These are phyloP conservation scores for Xylaria hypoxylon DNA, from an alignment of 2,329 filamentous ascomycete species.

Conservation along the genomic window DNA sequence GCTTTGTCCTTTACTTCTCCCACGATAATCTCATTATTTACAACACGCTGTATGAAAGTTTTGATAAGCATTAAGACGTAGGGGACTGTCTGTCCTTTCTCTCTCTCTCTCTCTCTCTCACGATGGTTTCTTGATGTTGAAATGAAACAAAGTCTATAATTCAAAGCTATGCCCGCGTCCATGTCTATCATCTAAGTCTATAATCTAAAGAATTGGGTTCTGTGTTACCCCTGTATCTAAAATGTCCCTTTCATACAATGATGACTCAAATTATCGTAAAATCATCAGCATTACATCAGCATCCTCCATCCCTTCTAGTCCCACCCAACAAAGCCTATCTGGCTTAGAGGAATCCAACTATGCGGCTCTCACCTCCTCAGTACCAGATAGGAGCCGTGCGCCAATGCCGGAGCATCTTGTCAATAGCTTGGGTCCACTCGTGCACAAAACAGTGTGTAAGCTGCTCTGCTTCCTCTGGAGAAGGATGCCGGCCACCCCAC, in stretches of 20 bases:
- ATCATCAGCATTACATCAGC: slow-evolving; percentile 3
- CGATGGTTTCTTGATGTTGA: not conserved
- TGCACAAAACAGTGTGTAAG: slow-evolving; percentile 71
- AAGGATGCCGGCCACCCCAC: slow-evolving; percentile 73
- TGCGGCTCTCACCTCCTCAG: slow-evolving; percentile 45
- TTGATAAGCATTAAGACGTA: not conserved
- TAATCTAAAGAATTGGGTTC: slow-evolving; percentile 10
- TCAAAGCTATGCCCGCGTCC: not conserved
- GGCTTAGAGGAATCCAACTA: not conserved
- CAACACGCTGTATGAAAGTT: not conserved
- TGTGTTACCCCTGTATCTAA: not conserved
- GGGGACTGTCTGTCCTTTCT: not conserved
- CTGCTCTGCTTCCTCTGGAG: slow-evolving; percentile 65
- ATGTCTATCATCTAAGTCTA: slow-evolving; percentile 20
- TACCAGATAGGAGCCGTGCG: slow-evolving; percentile 68
- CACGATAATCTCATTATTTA: not conserved
- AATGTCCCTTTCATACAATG: not conserved
- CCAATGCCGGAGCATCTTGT: slow-evolving; percentile 78
- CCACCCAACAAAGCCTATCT: not conserved
- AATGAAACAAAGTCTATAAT: slow-evolving; percentile 8
- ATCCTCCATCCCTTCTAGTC: not conserved
- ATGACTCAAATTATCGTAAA: slow-evolving; percentile 9
- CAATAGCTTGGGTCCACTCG: slow-evolving; percentile 75
- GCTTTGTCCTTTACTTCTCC: not conserved
- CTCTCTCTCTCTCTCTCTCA: too few relatives aligned